Evolutionary conservation across 75 land plant genomes (phyloP).

Genomic region (Sequoia sempervirens): DNA sequence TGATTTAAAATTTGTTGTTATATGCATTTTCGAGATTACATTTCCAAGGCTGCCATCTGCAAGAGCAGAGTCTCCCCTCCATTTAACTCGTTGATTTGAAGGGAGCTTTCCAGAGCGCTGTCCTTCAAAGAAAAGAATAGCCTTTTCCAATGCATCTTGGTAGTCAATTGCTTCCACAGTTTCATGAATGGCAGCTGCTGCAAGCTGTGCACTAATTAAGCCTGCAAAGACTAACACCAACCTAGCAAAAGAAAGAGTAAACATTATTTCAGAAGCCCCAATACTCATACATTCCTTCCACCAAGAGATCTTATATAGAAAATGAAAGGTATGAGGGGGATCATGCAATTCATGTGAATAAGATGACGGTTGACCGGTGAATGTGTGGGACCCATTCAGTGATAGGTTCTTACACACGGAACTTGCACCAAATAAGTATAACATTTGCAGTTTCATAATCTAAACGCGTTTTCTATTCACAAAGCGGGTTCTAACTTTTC

Average conservation of each 20-base stretch:
- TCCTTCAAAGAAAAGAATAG: slow-evolving; percentile 35
- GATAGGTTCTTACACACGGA: neutral
- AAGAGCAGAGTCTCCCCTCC: slow-evolving; percentile 37
- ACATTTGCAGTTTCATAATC: neutral
- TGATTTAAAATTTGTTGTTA: neutral
- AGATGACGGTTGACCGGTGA: neutral
- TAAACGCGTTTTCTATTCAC: too few species aligned
- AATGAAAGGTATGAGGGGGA: neutral
- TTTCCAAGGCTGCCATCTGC: slow-evolving; percentile 14
- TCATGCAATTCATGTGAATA: neutral
- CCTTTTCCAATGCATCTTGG: slow-evolving; percentile 18
- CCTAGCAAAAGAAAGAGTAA: neutral
- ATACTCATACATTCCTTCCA: neutral
- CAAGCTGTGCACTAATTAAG: neutral
- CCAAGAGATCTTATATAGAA: neutral
- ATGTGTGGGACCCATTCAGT: neutral
- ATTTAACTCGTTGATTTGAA: slow-evolving; percentile 23
- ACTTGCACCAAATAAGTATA: neutral
- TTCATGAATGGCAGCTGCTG: neutral
- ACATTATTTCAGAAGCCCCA: neutral
- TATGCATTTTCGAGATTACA: neutral
- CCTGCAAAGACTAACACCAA: neutral
- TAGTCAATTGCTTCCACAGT: slow-evolving; percentile 18
- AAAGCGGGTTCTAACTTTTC: too few species aligned
- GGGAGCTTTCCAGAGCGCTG: slow-evolving; percentile 44